Evolutionary conservation across 352 stramenopile species (phyloP), one percentile per base, ranked within the genome.

Genomic region (Phytopythium chamaehyphon): DNA sequence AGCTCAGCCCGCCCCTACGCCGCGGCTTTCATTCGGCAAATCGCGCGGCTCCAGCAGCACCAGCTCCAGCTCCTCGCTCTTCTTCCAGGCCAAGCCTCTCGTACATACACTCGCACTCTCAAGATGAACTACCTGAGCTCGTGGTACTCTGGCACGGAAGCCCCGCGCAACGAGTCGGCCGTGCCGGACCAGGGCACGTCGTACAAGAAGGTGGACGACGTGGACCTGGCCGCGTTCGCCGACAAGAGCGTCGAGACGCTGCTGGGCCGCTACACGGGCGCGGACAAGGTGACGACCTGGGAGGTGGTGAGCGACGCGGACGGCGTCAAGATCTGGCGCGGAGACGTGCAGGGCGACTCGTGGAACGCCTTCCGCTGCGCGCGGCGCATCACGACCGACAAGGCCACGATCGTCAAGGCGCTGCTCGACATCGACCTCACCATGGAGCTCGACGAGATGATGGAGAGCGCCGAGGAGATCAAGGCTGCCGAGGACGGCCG

Each of bases 371-470:
- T 93, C 65, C 75, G 76, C 35, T 81, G 76, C 22, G 66, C 69
- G 38, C 64, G 71, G 51, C 64, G 62, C 42, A 79, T 93, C 42
- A 51, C 71, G 37, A 70, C 77, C 24, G 61, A 73, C 61, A 87
- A 88, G 55, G 45, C 61, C 37, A 39, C 66, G 24, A 77, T 93
- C 48, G 68, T 84, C 54, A 61, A 67, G 37, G 54, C 71, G 47
- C 72, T 93, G 46, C 56, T 88, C 28, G 83, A 93, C 57, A 60
- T 69, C 33, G 62, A 75, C 31, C 64, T 83, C 37, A 73, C 83
- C 47, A 67, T 86, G 37, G 69, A 89, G 61, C 74, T 90, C 37
- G 83, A 93, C 57, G 76, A 90, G 43, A 93, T 90, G 79, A 93
- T 82, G 51, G 83, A 90, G 49, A 63, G 62, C 16, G 47, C 86